Percentiles rank a stretch among this genome's conserved stretches.
These are phyloP conservation scores for Ramaria rubella DNA, from an alignment of 768 basidiomycete genomes.

Conservation along the genomic window DNA sequence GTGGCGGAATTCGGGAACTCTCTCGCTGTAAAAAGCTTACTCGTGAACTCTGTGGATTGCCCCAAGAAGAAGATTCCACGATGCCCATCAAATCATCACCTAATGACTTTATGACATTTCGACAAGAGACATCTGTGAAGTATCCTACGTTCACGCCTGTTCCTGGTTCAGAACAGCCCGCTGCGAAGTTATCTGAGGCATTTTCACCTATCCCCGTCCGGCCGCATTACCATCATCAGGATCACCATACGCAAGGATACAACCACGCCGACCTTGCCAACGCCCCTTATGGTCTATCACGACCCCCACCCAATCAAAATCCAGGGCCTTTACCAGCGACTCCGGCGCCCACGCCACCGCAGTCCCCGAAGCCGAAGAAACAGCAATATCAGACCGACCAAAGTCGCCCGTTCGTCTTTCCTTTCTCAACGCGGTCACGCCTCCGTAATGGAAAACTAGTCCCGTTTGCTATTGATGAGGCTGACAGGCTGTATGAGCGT, in stretches of 20 bases:
- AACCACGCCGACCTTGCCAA: constrained; percentile 3
- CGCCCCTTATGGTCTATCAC: neutral
- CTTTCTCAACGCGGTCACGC: constrained; percentile 69
- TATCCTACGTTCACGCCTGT: constrained; percentile 89
- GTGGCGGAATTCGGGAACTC: constrained; percentile 87
- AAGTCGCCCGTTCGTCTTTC: constrained; percentile 87
- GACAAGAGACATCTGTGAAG: constrained; percentile 86
- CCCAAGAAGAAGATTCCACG: constrained; percentile 39
- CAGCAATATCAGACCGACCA: constrained; percentile 99
- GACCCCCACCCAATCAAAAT: constrained; percentile 9
- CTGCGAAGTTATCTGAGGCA: constrained; percentile 74
- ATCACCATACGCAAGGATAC: constrained; percentile 40
- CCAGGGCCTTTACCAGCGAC: constrained; percentile 49
- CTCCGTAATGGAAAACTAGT: constrained; percentile 57
- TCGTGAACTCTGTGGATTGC: constrained; percentile 77
- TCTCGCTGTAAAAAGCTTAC: constrained; percentile 76
- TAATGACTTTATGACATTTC: constrained; percentile 83
- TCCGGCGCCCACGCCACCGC: constrained; percentile 84
- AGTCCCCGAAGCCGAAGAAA: constrained; percentile 88
- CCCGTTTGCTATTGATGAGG: constrained; percentile 94
- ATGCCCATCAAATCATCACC: constrained; percentile 84
- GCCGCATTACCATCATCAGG: constrained; percentile 89
- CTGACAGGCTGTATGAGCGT: constrained; percentile 79
- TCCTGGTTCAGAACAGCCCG: constrained; percentile 32
- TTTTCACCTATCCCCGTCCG: constrained; percentile 90